Evolutionary conservation across 306 rosid species (phyloP), one percentile per base, ranked within the genome.

Genomic region (Sicyos baderoa): DNA sequence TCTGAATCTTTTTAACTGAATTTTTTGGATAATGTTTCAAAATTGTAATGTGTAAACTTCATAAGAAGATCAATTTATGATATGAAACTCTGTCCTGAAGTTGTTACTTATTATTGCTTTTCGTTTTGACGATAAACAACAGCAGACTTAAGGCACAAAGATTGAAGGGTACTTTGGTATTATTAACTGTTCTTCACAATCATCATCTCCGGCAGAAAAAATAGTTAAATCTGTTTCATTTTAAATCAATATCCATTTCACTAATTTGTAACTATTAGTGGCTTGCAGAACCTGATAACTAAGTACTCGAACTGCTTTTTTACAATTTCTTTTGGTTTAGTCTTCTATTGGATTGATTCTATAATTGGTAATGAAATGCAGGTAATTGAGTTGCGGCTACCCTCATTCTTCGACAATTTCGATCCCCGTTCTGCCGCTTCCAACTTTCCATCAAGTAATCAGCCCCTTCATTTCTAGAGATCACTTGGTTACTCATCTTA

Each of bases 351-450:
- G 27, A 11, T 70, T 70, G 37, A 14, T 53, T 70, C 50, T n/a
- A 29, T 53, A 60, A 35, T 9, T 29, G 25, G 14, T 7, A 5
- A 51, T n/a, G 45, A 29, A 10, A n/a, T 84, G 71, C 89, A 89
- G 98, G 58, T 89, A 68, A 84, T 93, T 81, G 97, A 93, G 73
- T 74, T 93, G 60, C 91, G 17, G 25, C 91, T 93, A 19, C 97
- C 98, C 9, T 89, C 98, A 16, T 88, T 93, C 74, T 88, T 92
- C 60, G 84, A 87, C 77, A 87, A 88, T 81, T 87, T 87, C 73
- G 97, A 92, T 82, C 89, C 97, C 47, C 92, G 95, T 65, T 80
- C 91, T 59, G 95, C 87, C 4, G 97, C 95, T 75, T 88, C 93
- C 54, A 92, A 79, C 82, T 81, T 92, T 70, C 97, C 97, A 77